Base-by-base conservation (phyloP, 2,329 filamentous ascomycete species). In the Cercospora sesami region DNA sequence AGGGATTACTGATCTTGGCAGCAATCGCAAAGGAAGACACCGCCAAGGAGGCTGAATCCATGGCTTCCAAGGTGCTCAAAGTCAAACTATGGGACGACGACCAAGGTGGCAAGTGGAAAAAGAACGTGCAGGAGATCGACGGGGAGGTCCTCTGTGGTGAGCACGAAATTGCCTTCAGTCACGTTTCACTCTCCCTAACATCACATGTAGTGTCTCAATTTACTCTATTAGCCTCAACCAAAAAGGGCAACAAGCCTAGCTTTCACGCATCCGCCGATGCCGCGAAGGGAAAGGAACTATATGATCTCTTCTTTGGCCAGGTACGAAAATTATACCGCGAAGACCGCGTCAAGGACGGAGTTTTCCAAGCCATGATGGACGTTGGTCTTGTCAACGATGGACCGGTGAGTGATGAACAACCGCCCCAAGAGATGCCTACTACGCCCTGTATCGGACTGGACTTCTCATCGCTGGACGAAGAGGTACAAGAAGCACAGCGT, bases 291-390 rank as follows among this genome's bases (percentile, higher is more conserved):
- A 91, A 89, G 74, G 86, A 86, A 69, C 84, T 98, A 6, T 99
- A 98, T 78, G 87, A 94, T 65, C 85, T 90, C 77, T 98, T 99
- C 81, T 88, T 94, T 73, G 82, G 86, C 61, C 91, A 91, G 74
- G 88, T 98, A 51, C 86, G 89, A 74, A 84, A 89, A 64, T 85
- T 88, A 2, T 96, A 98, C 78, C 79, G 83, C 5, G 80, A 86
- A 6, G 91, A 93, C 8, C 89, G 86, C 71, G 94, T 99, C 67
- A 93, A 97, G 78, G 90, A 99, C 78, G 95, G 96, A n/a, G 89
- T 94, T 31, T 99, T 99, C 79, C 94, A 97, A 77, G 95, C 95
- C 60, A 97, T 96, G 94, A 99, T 99, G 95, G 91, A 98, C 77
- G 94, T 99, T 67, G 91, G 91, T 60, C 81, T 97, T 31, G 89